Percentiles rank a stretch among this genome's conserved stretches.
phyloP scores from a whole-genome alignment of 495 filamentous ascomycete species.

The Hyaloscypha variabilis region DNA sequence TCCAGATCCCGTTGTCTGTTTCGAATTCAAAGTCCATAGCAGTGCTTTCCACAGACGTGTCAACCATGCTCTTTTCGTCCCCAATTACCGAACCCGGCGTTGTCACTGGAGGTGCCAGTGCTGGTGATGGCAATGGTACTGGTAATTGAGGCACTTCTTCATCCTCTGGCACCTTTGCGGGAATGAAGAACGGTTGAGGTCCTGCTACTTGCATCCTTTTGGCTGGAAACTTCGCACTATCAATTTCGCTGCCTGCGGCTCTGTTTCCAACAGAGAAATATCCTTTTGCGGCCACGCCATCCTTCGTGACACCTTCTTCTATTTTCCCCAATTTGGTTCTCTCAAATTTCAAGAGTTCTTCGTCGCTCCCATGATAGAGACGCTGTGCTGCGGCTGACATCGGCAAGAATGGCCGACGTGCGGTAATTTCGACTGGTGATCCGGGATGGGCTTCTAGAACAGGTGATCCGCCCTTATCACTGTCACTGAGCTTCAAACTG shows the following conservation, averaged over 20 bases:
- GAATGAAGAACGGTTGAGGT: constrained; percentile 36
- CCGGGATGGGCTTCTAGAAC: constrained; percentile 34
- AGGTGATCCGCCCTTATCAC: constrained; percentile 29
- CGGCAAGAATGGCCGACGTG: constrained; percentile 26
- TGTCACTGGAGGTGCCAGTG: background rate
- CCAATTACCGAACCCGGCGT: background rate
- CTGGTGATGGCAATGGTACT: background rate
- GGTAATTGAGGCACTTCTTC: constrained; percentile 13
- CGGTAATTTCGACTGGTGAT: constrained; percentile 29
- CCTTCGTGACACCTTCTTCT: constrained; percentile 41
- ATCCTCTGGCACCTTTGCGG: constrained; percentile 39
- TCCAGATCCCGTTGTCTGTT: constrained; percentile 27
- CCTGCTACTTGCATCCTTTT: constrained; percentile 34
- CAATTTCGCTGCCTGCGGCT: constrained; percentile 30
- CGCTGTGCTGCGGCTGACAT: constrained; percentile 23
- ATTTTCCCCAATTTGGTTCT: constrained; percentile 33
- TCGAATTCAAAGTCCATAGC: constrained; percentile 30
- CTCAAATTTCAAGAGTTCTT: constrained; percentile 34
- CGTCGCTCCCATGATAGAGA: constrained; percentile 37
- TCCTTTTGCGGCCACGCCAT: constrained; percentile 58
- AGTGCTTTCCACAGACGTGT: constrained; percentile 22
- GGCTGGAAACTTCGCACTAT: constrained; percentile 35
- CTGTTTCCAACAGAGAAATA: constrained; percentile 22
- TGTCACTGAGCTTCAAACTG: constrained; percentile 33
- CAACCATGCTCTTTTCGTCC: constrained; percentile 22